A percentile compares a stretch with the other conserved stretches of the same genome.
Evolutionary conservation across 148 eudicot genomes (phyloP).

Genomic region (Arctostaphylos glauca): DNA sequence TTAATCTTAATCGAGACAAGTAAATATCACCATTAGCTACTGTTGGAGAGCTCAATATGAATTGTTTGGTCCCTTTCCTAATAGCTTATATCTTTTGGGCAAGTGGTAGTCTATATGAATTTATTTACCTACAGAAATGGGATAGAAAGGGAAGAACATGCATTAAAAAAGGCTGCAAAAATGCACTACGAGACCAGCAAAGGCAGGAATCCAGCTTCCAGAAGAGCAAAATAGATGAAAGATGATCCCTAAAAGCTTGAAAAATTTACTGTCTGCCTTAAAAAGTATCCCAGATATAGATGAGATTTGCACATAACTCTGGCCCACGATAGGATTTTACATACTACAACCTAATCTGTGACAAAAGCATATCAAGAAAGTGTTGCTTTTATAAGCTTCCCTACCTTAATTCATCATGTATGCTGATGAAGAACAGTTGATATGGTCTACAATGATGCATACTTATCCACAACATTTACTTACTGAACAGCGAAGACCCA

Average conservation of each 20-base stretch:
- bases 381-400: not conserved
- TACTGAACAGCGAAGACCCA: not conserved
- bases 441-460: not conserved
- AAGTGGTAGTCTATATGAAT: not conserved
- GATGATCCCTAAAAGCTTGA: not conserved
- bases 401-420: not conserved
- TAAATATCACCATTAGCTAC: not conserved
- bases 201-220: slow-evolving; percentile 7
- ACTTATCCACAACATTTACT: not conserved
- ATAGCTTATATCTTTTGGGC: not conserved
- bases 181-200: not conserved
- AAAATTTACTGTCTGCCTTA: not conserved
- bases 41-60: not conserved
- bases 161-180: not conserved
- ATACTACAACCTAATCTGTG: not conserved
- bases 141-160: not conserved
- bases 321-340: not conserved
- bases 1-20: not conserved
- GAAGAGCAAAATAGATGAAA: not conserved
- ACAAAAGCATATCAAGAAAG: not conserved
- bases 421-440: not conserved
- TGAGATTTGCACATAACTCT: not conserved
- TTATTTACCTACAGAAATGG: not conserved
- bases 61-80: not conserved
- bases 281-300: not conserved